Conservation (phyloP, 1,284 basidiomycete genomes). For the Puccinia triticina region DNA sequence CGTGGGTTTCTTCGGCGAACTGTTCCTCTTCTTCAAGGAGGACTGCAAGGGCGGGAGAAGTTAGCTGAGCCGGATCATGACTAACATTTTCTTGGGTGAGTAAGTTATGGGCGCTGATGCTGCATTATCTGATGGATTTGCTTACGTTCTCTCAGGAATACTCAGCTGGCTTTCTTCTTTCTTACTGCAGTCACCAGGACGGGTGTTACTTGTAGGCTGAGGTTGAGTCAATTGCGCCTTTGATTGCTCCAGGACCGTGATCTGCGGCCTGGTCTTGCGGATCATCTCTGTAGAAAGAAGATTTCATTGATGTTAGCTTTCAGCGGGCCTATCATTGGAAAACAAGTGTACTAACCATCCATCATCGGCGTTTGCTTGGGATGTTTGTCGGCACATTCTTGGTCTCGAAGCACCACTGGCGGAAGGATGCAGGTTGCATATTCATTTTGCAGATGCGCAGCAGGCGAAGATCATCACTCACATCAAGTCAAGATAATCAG, state of each 20-base stretch:
- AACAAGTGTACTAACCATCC: too few relatives aligned
- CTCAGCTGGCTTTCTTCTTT: not conserved
- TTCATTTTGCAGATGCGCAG: too few relatives aligned
- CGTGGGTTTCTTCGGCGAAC: not conserved
- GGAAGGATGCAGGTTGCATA: too few relatives aligned
- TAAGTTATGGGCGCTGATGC: not conserved
- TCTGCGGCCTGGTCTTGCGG: not conserved
- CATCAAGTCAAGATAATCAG: too few relatives aligned
- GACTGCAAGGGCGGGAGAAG: constrained; percentile 33
- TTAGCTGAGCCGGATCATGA: constrained; percentile 21
- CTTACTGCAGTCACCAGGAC: not conserved
- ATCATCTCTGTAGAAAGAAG: not conserved
- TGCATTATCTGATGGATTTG: too few relatives aligned
- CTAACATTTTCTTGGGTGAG: constrained; percentile 33
- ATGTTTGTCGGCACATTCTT: too few relatives aligned
- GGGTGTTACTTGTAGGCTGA: not conserved
- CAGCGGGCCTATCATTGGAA: too few relatives aligned
- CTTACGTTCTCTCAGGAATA: not conserved
- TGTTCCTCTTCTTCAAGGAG: constrained; percentile 18
- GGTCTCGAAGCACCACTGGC: too few relatives aligned
- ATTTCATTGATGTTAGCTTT: too few relatives aligned
- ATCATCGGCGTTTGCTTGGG: too few relatives aligned
- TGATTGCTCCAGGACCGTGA: constrained; percentile 3
- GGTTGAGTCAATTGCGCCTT: constrained; percentile 17
- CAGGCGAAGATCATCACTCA: too few relatives aligned